Conservation (phyloP, 352 stramenopile genomes). For the Pythium vanterpoolii region DNA sequence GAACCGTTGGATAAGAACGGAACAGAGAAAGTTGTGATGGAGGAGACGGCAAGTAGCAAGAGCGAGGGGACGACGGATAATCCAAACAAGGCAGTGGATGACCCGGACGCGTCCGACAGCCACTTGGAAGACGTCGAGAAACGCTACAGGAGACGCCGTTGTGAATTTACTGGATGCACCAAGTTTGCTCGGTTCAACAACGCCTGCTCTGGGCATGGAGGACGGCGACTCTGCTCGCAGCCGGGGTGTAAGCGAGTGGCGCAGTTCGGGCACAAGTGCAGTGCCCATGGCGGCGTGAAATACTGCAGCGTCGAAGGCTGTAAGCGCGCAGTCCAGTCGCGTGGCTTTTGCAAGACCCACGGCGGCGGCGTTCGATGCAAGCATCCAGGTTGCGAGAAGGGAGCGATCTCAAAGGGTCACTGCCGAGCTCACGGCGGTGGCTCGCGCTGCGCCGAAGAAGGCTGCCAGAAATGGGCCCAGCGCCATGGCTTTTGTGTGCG, state of each 20-base stretch:
- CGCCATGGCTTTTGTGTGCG: slow-evolving; percentile 70
- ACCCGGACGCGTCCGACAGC: neutral
- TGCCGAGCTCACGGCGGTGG: slow-evolving; percentile 83
- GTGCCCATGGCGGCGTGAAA: slow-evolving; percentile 71
- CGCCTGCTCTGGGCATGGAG: slow-evolving; percentile 65
- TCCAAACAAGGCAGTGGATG: neutral
- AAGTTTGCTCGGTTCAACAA: slow-evolving; percentile 85
- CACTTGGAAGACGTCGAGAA: slow-evolving; percentile 29
- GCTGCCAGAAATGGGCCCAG: slow-evolving; percentile 75
- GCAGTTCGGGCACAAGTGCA: slow-evolving; percentile 83
- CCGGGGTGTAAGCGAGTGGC: slow-evolving; percentile 63
- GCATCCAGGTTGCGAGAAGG: slow-evolving; percentile 70
- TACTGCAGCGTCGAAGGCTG: slow-evolving; percentile 71
- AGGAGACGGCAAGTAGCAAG: neutral
- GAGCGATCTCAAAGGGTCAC: slow-evolving; percentile 81
- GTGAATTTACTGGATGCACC: slow-evolving; percentile 56
- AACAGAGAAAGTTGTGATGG: neutral
- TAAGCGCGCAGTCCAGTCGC: slow-evolving; percentile 72
- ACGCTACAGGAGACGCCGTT: slow-evolving; percentile 61
- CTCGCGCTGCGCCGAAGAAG: slow-evolving; percentile 61
- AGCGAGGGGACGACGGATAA: neutral
- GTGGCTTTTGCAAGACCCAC: slow-evolving; percentile 85
- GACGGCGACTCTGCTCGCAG: slow-evolving; percentile 67
- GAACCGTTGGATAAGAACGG: neutral
- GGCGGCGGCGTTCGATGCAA: slow-evolving; percentile 84